Base-by-base conservation (phyloP, 176 grass and related monocot genomes). In the Oryza glaberrima region DNA sequence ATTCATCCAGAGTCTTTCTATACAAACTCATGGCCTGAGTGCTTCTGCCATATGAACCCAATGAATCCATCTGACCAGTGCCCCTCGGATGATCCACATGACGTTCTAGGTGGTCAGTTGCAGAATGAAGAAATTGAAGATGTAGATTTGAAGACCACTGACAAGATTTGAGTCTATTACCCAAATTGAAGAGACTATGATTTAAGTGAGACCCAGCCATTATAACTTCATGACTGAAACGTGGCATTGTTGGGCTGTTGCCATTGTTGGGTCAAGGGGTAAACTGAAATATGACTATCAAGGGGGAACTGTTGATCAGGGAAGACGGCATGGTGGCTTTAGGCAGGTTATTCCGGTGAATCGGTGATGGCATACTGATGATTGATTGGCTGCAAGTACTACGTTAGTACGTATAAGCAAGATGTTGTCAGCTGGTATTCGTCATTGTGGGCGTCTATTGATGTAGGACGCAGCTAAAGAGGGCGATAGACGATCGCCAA, bases 11-110 rank as follows among this genome's bases (percentile, higher is more conserved):
- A 98, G 38, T 93, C 92, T 40, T 91, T 98, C 84, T 95, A 93
- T 72, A 98, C 85, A 19, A 98, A 98, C 72, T 98, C 95, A 35
- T 98, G 95, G 95, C 93, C 95, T 16, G 95, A 98, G 77, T 98
- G 95, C 44, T 98, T 98, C 79, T 98, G 95, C 80, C 88, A 93
- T 77, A 71, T 32, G 3, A 82, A 88, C 26, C 58, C 95, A 45
- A 90, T 65, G 82, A 90, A 88, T 76, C 70, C 19, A 6, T 86
- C 68, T 14, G 87, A 95, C 32, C 65, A 79, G 58, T 98, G 95
- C 73, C 93, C 95, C 2, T 78, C 88, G 9, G 83, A 91, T 69
- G 91, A 98, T 65, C 67, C 86, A 72, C 73, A 90, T 6, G 89
- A 98, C 48, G 79, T 88, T 70, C 69, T 95, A 12, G 93, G 92